Percentiles rank a stretch among this genome's conserved stretches.
Conservation (phyloP, 2,329 filamentous ascomycete genomes). For the Fusarium fujikuroi region DNA sequence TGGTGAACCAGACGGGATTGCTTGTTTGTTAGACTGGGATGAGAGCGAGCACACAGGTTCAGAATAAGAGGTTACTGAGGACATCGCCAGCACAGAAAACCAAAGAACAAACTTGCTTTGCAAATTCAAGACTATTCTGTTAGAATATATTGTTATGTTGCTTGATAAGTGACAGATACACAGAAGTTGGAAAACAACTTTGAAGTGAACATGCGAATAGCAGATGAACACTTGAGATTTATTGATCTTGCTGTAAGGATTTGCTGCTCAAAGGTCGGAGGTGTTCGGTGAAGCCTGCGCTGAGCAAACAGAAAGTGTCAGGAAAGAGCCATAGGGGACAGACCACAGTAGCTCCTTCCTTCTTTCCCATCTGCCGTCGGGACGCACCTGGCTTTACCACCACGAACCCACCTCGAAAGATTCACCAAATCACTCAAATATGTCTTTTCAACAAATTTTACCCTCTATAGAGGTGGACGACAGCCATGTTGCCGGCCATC, state of each 20-base stretch:
- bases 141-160: not conserved
- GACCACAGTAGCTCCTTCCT: constrained; percentile 1
- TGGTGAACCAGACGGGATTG: not conserved
- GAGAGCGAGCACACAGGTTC: not conserved
- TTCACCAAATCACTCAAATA: not conserved
- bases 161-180: not conserved
- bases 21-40: not conserved
- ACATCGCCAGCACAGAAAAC: not conserved
- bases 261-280: not conserved
- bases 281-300: not conserved
- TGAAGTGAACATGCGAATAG: not conserved
- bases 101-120: not conserved
- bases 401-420: not conserved
- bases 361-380: not conserved
- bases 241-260: too few relatives aligned
- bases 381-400: not conserved
- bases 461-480: not conserved
- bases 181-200: not conserved
- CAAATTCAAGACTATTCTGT: not conserved
- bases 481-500: not conserved
- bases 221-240: not conserved
- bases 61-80: not conserved
- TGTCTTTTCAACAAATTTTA: not conserved
- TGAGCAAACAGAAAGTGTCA: not conserved
- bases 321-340: not conserved